A percentile compares a stretch with the other conserved stretches of the same genome.
These are phyloP conservation scores for Neurospora sp. DNA, from an alignment of 495 filamentous ascomycete genomes.

Conservation along the genomic window DNA sequence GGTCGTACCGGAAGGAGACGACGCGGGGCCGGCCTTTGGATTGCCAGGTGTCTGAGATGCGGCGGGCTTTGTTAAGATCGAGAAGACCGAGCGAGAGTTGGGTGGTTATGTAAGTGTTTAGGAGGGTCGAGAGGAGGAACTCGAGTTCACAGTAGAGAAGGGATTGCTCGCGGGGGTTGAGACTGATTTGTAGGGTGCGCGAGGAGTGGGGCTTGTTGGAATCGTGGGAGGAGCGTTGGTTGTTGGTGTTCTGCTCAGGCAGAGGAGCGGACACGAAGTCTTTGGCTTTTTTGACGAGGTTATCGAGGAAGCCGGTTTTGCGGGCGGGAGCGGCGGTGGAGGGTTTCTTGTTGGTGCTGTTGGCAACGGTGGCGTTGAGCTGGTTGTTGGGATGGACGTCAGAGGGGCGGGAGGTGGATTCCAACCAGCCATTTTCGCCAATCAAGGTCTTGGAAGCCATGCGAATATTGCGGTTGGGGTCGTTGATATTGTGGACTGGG, in stretches of 20 bases:
- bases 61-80: conserved; percentile 21
- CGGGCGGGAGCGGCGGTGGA: conserved; percentile 14
- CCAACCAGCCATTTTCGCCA: conserved; percentile 39
- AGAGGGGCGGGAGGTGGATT: conserved; percentile 23
- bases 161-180: conserved; percentile 35
- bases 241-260: conserved; percentile 11
- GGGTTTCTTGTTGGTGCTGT: not conserved
- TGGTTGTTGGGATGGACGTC: not conserved
- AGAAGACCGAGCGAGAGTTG: conserved; percentile 32
- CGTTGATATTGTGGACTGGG: not conserved
- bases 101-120: conserved; percentile 29
- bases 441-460: conserved; percentile 31
- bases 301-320: conserved; percentile 24
- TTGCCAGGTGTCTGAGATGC: conserved; percentile 28
- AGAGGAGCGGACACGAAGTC: conserved; percentile 26
- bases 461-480: not conserved
- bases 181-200: conserved; percentile 24
- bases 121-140: conserved; percentile 22
- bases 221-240: conserved; percentile 18
- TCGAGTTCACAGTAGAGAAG: conserved; percentile 39
- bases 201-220: conserved; percentile 7
- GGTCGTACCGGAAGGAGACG: conserved; percentile 35
- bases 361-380: not conserved
- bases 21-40: conserved; percentile 34
- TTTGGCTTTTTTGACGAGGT: conserved; percentile 32